A percentile compares a stretch with the other conserved stretches of the same genome.
These are phyloP conservation scores for Discostella pseudostelligera DNA, from an alignment of 108 stramenopile species.

Conservation along the genomic window DNA sequence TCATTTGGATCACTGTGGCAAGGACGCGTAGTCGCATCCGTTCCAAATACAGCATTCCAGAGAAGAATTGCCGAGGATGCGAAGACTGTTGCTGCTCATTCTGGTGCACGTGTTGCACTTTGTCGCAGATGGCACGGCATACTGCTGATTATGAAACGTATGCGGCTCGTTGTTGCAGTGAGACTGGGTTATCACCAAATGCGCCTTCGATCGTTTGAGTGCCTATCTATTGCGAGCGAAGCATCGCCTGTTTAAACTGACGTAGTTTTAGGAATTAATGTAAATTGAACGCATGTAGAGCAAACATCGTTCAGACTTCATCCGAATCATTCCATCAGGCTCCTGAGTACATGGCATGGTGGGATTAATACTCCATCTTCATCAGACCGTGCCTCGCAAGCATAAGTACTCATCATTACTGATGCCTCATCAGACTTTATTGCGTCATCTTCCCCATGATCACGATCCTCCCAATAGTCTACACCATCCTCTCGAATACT, in stretches of 20 bases:
- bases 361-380: conserved; percentile 37
- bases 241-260: too few species aligned
- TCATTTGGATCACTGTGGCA: conserved; percentile 37
- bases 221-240: too few species aligned
- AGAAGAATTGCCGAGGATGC: conserved; percentile 21
- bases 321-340: conserved; percentile 22
- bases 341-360: conserved; percentile 10
- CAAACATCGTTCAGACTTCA: not conserved
- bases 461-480: conserved; percentile 24
- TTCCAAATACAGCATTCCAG: conserved; percentile 55
- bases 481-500: conserved; percentile 12
- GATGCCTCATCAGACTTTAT: not conserved
- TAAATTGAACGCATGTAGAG: not conserved
- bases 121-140: conserved; percentile 73
- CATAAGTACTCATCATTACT: not conserved
- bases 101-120: conserved; percentile 64
- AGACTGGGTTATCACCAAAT: conserved; percentile 53
- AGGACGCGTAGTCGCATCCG: conserved; percentile 49
- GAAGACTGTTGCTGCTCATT: conserved; percentile 63
- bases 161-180: conserved; percentile 63
- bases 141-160: conserved; percentile 75
- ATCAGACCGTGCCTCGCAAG: conserved; percentile 16
- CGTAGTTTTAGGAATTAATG: too few species aligned
- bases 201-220: conserved; percentile 14
- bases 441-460: not conserved